phyloP scores from a whole-genome alignment of 2,329 filamentous ascomycete genomes.

The Ophiostoma sp. region DNA sequence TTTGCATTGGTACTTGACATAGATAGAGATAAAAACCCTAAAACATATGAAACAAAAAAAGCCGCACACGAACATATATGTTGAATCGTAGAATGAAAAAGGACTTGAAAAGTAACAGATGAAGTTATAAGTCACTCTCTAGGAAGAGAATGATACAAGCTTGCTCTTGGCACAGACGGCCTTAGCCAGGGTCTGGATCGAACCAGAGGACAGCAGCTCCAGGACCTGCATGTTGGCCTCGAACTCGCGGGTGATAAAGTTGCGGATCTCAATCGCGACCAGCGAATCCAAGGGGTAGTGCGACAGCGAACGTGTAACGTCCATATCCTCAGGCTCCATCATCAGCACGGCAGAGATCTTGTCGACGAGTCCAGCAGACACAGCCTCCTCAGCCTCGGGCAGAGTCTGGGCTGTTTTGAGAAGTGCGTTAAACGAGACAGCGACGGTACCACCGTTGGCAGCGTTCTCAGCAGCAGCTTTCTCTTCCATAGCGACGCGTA shows the following conservation, averaged over 20 bases:
- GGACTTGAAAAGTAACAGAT: not conserved
- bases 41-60: not conserved
- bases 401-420: constrained; percentile 39
- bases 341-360: constrained; percentile 47
- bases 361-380: constrained; percentile 41
- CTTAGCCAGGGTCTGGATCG: constrained; percentile 30
- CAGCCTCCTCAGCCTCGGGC: constrained; percentile 41
- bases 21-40: too few species aligned
- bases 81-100: not conserved
- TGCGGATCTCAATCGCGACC: constrained; percentile 46
- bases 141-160: constrained; percentile 17
- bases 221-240: constrained; percentile 49
- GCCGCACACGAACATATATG: not conserved
- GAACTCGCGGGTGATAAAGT: constrained; percentile 46
- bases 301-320: constrained; percentile 39
- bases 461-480: not conserved
- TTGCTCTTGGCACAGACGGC: constrained; percentile 26
- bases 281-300: constrained; percentile 45
- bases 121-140: not conserved
- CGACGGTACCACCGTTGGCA: not conserved
- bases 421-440: constrained; percentile 27
- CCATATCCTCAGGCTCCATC: constrained; percentile 45
- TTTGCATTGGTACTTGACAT: too few species aligned
- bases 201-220: constrained; percentile 48
- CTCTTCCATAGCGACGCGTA: constrained; percentile 16